A percentile compares a stretch with the other conserved stretches of the same genome.
Evolutionary conservation across 176 grass and related monocot species (phyloP).

Genomic region (Avena sativa): DNA sequence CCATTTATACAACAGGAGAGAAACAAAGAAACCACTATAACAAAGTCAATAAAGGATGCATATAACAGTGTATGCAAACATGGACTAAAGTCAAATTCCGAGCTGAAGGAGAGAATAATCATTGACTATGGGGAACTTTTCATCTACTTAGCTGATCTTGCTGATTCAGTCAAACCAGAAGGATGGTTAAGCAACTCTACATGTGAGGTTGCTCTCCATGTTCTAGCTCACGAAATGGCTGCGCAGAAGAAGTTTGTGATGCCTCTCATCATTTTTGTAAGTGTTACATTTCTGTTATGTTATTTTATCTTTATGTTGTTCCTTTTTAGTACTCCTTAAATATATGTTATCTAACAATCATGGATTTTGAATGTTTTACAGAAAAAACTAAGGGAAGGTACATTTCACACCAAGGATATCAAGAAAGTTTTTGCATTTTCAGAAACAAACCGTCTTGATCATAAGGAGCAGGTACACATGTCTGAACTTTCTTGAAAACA

Average conservation of each 20-base stretch:
- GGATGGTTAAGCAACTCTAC: background rate
- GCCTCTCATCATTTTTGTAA: background rate
- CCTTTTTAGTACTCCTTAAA: too few species aligned
- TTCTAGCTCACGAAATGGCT: background rate
- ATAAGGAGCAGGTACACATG: background rate
- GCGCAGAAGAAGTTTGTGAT: background rate
- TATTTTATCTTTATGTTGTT: too few species aligned
- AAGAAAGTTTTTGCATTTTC: background rate
- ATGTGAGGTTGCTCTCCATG: background rate
- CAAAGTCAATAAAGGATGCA: too few species aligned
- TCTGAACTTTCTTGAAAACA: too few species aligned
- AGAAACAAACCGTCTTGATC: background rate
- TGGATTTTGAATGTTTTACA: background rate
- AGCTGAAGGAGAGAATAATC: background rate
- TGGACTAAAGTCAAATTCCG: rapidly evolving
- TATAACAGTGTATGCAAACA: too few species aligned
- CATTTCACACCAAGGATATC: background rate
- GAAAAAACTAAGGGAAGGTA: background rate
- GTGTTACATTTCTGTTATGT: background rate
- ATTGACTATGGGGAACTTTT: background rate
- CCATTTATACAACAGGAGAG: too few species aligned
- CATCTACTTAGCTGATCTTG: background rate
- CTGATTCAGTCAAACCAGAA: too few species aligned
- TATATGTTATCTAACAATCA: too few species aligned
- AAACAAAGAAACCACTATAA: too few species aligned